Evolutionary conservation across 2,329 filamentous ascomycete genomes (phyloP), one percentile per base, ranked within the genome.

Genomic region (Trichophyton equinum): DNA sequence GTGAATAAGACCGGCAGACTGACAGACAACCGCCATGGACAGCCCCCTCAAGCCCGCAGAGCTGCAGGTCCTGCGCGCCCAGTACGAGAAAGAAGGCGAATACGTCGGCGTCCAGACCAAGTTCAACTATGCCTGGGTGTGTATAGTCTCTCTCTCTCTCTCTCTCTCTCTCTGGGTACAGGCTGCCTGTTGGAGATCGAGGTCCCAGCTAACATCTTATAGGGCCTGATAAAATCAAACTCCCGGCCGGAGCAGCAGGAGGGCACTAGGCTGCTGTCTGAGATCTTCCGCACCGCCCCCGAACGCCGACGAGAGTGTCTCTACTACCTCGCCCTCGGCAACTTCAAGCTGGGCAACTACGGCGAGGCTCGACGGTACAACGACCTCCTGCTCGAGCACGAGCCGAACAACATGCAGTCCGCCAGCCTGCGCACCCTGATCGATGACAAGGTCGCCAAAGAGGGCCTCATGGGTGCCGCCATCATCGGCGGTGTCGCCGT

Each of bases 71-170:
- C 82, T 99, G 60, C 89, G 92, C 66, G 81, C 89, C 63, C 94
- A 99, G 75, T 99, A 94, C 74, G 92, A 97, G 73, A 96, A 96
- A 73, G 94, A 99, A 77, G 94, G 92, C 67, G 89, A 95, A 70
- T 95, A 95, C 79, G 92, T 96, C 63, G 91, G 92, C 63, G 84
- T 99, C 46, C 94, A 99, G 76, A 99, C 94, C 64, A 97, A 97
- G 74, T 99, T 99, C 83, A 99, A 99, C 84, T 97, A 92, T 75
- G 92, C 94, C 72, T 99, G 94, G 94, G 91, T 95, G 83, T 61
- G 79, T 67, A 25, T 13, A 46, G 25, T 30, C 27, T 30, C 22
- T 7, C 22, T 13, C 46, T 22, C 46, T 25, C 22, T 13, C 46
- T 22, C 46, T 25, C 27, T 30, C 22, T 7, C 22, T 27, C 20